These are phyloP conservation scores for Rubia yunnanensis DNA, from an alignment of 257 asterid species.

Conservation along the genomic window DNA sequence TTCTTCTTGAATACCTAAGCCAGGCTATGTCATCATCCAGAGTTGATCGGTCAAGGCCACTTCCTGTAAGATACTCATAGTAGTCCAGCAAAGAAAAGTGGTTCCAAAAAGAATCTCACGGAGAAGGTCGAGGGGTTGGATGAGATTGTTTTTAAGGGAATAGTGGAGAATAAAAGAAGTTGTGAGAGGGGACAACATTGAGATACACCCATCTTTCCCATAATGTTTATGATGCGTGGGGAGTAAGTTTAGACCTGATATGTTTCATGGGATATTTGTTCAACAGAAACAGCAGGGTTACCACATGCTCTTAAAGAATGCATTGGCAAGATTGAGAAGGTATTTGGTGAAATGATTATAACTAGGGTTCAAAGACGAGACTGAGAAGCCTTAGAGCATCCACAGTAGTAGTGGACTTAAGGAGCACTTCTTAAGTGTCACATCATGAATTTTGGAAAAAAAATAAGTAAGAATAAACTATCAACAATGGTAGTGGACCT, in stretches of 20 bases:
- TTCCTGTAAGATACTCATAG: constrained; percentile 57
- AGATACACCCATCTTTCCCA: constrained; percentile 63
- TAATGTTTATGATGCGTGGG: constrained; percentile 51
- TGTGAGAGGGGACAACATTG: constrained; percentile 51
- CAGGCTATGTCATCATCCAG: constrained; percentile 60
- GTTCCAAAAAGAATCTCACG: constrained; percentile 98
- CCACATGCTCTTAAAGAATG: constrained; percentile 64
- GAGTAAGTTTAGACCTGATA: constrained; percentile 55
- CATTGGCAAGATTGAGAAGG: constrained; percentile 43
- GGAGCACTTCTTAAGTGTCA: too few species aligned
- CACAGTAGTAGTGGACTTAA: too few species aligned
- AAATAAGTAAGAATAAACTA: too few species aligned
- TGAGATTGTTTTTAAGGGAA: constrained; percentile 60
- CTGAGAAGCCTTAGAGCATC: too few species aligned
- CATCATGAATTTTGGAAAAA: too few species aligned
- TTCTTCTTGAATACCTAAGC: constrained; percentile 61
- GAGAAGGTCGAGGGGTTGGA: constrained; percentile 70
- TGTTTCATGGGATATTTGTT: constrained; percentile 80
- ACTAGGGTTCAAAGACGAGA: constrained; percentile 38
- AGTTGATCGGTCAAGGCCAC: constrained; percentile 36
- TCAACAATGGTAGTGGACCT: too few species aligned
- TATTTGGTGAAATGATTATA: constrained; percentile 53
- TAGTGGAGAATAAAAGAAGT: constrained; percentile 45
- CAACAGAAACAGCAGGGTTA: constrained; percentile 60
- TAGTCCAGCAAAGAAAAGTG: constrained; percentile 86